Percentiles rank a stretch among this genome's conserved stretches.
These are phyloP conservation scores for Brachypodium distachyon DNA, from an alignment of 202 grass and related monocot genomes.

Conservation along the genomic window DNA sequence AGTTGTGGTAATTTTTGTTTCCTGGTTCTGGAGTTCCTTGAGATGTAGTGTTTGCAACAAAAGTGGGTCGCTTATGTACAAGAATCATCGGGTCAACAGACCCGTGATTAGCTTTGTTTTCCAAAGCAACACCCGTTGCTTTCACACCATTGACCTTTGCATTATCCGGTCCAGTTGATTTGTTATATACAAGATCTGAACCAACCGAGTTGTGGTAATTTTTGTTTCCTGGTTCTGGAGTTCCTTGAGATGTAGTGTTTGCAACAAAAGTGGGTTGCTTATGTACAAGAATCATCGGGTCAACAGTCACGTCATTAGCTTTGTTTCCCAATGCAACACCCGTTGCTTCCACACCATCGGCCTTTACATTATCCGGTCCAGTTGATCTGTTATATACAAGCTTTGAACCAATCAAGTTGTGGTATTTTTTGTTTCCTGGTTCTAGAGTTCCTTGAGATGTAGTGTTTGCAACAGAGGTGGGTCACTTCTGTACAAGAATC, in stretches of 20 bases:
- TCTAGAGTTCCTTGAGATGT: conserved; percentile 47
- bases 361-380: conserved; percentile 9
- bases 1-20: conserved; percentile 31
- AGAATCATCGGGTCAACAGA: background rate
- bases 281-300: background rate
- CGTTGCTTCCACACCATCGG: conserved; percentile 8
- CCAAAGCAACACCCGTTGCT: background rate
- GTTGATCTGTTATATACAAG: conserved; percentile 22
- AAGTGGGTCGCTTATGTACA: too few relatives aligned
- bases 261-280: too few relatives aligned
- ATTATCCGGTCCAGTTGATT: conserved; percentile 14
- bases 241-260: too few relatives aligned
- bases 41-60: too few relatives aligned
- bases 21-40: conserved; percentile 46
- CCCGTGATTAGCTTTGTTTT: conserved; percentile 26
- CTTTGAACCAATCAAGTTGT: conserved; percentile 25
- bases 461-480: too few relatives aligned
- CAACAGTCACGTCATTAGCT: conserved; percentile 4
- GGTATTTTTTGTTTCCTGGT: conserved; percentile 29
- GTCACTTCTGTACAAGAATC: conserved; percentile 30
- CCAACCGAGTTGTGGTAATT: conserved; percentile 25
- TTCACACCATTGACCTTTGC: conserved; percentile 8
- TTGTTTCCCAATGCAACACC: conserved; percentile 12
- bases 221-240: too few relatives aligned
- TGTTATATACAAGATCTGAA: conserved; percentile 26